Evolutionary conservation across 2,329 filamentous ascomycete species (phyloP).

Genomic region (Passalora sequoiae): DNA sequence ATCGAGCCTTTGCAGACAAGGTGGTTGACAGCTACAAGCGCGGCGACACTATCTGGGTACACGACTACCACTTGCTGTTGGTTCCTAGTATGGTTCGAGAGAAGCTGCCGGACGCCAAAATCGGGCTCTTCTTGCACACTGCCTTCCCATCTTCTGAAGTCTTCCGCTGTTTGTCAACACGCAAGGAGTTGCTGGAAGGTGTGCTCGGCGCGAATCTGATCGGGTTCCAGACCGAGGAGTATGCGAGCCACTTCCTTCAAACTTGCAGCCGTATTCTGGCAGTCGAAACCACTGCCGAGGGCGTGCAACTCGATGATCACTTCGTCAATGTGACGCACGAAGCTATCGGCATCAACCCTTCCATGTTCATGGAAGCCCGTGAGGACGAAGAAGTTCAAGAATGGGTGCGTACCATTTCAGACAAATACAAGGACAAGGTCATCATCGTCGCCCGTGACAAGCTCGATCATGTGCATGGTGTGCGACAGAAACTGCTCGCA

Average conservation of each 20-base stretch:
- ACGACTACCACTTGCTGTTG: constrained; percentile 89
- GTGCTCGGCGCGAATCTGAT: constrained; percentile 90
- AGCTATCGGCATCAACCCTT: constrained; percentile 86
- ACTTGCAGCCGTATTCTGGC: constrained; percentile 86
- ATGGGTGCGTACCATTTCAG: constrained; percentile 75
- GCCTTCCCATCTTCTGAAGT: constrained; percentile 96
- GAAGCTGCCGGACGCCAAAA: constrained; percentile 85
- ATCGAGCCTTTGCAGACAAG: constrained; percentile 86
- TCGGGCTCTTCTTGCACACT: constrained; percentile 92
- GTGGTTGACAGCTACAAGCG: constrained; percentile 90
- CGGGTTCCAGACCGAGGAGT: constrained; percentile 90
- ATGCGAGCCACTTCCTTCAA: constrained; percentile 88
- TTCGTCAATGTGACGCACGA: constrained; percentile 84
- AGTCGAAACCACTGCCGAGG: constrained; percentile 84
- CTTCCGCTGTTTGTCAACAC: constrained; percentile 82
- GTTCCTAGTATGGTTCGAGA: constrained; percentile 86
- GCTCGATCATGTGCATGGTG: constrained; percentile 85
- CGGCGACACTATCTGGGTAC: constrained; percentile 88
- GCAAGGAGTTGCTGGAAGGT: constrained; percentile 81
- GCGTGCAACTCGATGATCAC: constrained; percentile 83
- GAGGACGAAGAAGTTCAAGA: constrained; percentile 65
- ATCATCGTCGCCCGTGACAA: constrained; percentile 92
- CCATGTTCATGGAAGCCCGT: constrained; percentile 55
- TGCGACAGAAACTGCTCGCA: constrained; percentile 85
- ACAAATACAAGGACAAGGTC: constrained; percentile 81